Base-by-base conservation (phyloP, 441 rosid genomes). In the Syzygium syzygioides region DNA sequence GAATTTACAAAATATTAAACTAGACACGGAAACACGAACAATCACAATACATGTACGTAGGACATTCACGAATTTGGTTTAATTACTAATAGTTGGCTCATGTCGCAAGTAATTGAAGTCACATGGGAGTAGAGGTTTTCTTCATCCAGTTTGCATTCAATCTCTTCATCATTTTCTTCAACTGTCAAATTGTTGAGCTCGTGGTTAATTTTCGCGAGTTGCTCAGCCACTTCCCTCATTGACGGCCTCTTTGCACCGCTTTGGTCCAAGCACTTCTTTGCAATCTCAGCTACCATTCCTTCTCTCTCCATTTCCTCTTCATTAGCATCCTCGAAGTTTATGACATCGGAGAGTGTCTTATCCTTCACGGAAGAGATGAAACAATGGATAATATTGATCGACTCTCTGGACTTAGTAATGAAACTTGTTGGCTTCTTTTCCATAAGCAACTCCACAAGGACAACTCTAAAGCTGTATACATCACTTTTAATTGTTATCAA, bases 211-310 rank as follows among this genome's bases (percentile, higher is more conserved):
- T 3, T 23, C 7, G 0, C 2, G 8, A 59, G 64, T 26, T 59
- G 64, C 30, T 2, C 6, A 11, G 30, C 64, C 7, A 59, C 64
- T 12, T 26, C 64, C 1, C 0, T 59, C 64, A 59, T 59, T 3
- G 15, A 0, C 0, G 64, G 0, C 64, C 64, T 59, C 15, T 5
- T 59, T 15, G 1, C 3, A 5, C 30, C 12, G 0, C 3, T 12
- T 59, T 59, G 64, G 7, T 59, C 3, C 30, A 59, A 26, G 64
- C 64, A 59, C 64, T 5, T 59, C 15, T 11, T 14, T 12, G 15
- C 30, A 59, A 59, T 59, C 64, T 11, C 64, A 26, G 4, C 64
- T 26, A 59, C 15, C 7, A 3, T 1, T 59, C 3, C 15, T 59
- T 26, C 15, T 26, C 14, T 59, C 64, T 26, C 3, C 1, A 59